These are phyloP conservation scores for Nothophaeocryptopus gaeumannii DNA, from an alignment of 2,329 filamentous ascomycete species.

Conservation along the genomic window DNA sequence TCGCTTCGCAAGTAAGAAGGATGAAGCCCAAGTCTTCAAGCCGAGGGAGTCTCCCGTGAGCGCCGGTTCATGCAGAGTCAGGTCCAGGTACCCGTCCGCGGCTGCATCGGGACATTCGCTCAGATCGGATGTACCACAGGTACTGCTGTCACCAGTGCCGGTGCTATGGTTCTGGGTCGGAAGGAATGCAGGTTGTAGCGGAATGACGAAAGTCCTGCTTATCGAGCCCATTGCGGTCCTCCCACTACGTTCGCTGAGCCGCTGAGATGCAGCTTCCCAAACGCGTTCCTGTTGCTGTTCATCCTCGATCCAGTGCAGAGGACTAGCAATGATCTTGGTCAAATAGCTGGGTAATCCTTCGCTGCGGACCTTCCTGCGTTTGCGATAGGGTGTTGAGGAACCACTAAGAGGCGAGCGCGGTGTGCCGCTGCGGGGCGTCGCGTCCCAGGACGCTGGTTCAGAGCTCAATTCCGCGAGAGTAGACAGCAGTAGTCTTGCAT, in stretches of 20 bases:
- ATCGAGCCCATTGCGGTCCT: constrained; percentile 66
- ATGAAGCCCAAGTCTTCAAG: constrained; percentile 93
- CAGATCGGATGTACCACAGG: constrained; percentile 5
- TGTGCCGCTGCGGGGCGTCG: constrained; percentile 31
- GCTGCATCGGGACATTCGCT: no score
- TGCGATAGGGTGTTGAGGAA: constrained; percentile 23
- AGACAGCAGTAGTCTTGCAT: constrained; percentile 60
- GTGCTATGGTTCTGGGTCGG: constrained; percentile 14
- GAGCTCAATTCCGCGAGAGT: constrained; percentile 66
- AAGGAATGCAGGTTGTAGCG: constrained; percentile 18
- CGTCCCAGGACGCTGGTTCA: constrained; percentile 67
- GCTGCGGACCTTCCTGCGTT: constrained; percentile 44
- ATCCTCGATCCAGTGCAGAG: constrained; percentile 65
- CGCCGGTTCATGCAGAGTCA: constrained; percentile 80
- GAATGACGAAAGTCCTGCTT: constrained; percentile 58
- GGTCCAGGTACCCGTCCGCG: constrained; percentile 48
- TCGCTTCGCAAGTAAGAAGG: constrained; percentile 76
- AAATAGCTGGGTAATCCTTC: constrained; percentile 63
- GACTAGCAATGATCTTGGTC: constrained; percentile 64
- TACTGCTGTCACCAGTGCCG: constrained; percentile 10
- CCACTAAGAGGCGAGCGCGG: constrained; percentile 24
- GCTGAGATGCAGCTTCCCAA: constrained; percentile 75
- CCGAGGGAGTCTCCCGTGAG: constrained; percentile 85
- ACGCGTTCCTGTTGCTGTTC: constrained; percentile 65
- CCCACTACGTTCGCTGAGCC: constrained; percentile 83